phyloP scores from a whole-genome alignment of 2,329 filamentous ascomycete species.

The Sarocladium strictum region DNA sequence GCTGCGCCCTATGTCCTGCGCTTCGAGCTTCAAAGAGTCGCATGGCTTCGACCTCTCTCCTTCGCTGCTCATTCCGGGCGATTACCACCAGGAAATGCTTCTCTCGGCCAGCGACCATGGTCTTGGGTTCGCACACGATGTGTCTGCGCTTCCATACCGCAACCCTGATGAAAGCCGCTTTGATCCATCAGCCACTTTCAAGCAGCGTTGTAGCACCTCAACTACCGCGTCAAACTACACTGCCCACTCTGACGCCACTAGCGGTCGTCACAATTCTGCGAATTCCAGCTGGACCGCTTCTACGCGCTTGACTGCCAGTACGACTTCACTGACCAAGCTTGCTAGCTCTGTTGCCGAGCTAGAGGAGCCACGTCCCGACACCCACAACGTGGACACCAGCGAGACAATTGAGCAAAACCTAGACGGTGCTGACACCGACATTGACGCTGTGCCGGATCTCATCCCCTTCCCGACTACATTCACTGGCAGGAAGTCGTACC shows the following conservation, averaged over 20 bases:
- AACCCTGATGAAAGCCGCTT: constrained; percentile 5
- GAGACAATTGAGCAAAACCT: not conserved
- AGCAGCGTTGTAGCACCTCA: constrained; percentile 48
- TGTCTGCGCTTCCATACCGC: constrained; percentile 14
- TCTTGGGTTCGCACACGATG: constrained; percentile 22
- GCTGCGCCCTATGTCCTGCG: constrained; percentile 37
- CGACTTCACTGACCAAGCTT: constrained; percentile 35
- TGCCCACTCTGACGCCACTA: constrained; percentile 39
- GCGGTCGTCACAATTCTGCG: constrained; percentile 47
- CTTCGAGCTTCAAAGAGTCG: constrained; percentile 51
- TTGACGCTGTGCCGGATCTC: constrained; percentile 29
- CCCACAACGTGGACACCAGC: constrained; percentile 10
- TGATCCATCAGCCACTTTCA: constrained; percentile 16
- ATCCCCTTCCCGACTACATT: constrained; percentile 19
- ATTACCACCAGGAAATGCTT: constrained; percentile 51
- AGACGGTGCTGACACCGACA: not conserved
- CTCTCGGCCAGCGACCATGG: constrained; percentile 20
- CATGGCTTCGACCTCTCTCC: constrained; percentile 56
- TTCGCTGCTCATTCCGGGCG: constrained; percentile 54
- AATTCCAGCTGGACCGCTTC: constrained; percentile 48
- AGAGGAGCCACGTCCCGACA: constrained; percentile 24
- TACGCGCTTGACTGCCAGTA: constrained; percentile 49
- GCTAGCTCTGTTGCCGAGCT: constrained; percentile 24
- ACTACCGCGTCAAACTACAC: constrained; percentile 46
- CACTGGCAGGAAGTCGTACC: constrained; percentile 18